Base-by-base conservation (phyloP, 192 early-diverging fungal species). In the Backusella tarrabulga region DNA sequence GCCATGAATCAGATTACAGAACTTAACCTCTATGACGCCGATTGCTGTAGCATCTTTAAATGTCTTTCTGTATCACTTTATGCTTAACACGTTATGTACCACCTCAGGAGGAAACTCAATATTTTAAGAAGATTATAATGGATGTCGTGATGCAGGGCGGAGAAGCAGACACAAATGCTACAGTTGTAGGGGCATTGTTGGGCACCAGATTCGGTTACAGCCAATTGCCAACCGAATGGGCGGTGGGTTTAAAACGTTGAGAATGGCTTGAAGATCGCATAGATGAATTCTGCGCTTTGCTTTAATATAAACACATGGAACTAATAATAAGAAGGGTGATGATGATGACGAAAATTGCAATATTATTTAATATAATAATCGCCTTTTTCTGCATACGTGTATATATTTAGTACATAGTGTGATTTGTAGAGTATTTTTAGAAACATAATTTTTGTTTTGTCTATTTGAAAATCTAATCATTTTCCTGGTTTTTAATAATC, bases 71-170 rank as follows among this genome's bases (percentile, higher is more conserved):
- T 76, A 21, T 73, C 71, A 12, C 68, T 77, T 56, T 80, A 80
- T 67, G 66, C 15, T 83, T 83, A 42, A 83, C 82, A 9, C 75
- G 82, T 32, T 23, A 29, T n/a, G 50, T 83, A 23, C 78, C 78
- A 6, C 44, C 50, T 29, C 66, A 68, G 23, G 23, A 68, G 11
- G 73, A 80, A 38, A 79, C 76, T 4, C 72, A 77, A 21, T 56
- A 68, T 23, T 83, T 83, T 35, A 83, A 72, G n/a, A 67, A 32
- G 7, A 77, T 83, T 0, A 26, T 83, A 32, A 83, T 77, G 75
- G 82, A 83, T 40, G 29, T 83, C 29, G 76, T 78, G 6, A 50
- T 83, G 72, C 78, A 83, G 50, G 82, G 78, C 1, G 82, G 82
- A 8, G 78, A 77, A 36, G 82, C 82, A 19, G 82, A 83, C 29